phyloP scores from a whole-genome alignment of 2,329 filamentous ascomycete species.

The Penicillium freii region DNA sequence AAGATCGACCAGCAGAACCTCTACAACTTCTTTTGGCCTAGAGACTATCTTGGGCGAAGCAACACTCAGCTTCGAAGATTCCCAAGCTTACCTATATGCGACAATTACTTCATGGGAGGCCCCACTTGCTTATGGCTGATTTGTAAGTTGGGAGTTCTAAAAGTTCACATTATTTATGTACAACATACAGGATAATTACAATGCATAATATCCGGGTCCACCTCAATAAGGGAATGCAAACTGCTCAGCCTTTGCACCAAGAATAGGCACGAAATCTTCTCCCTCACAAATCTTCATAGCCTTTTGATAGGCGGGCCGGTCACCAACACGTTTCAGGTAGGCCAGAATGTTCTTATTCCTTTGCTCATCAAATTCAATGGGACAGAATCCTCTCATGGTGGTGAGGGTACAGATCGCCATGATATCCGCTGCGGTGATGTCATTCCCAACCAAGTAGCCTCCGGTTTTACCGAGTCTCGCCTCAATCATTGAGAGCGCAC shows the following conservation, averaged over 20 bases:
- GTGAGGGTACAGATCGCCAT: conserved; percentile 22
- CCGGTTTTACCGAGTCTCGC: conserved; percentile 18
- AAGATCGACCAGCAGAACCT: not conserved
- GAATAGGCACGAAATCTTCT: conserved; percentile 20
- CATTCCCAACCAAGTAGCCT: conserved; percentile 20
- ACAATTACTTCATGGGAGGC: too few species aligned
- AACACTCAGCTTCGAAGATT: conserved; percentile 1
- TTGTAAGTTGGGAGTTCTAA: not conserved
- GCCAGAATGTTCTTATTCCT: conserved; percentile 20
- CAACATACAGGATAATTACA: not conserved
- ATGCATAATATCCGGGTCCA: not conserved
- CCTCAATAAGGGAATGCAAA: conserved; percentile 15
- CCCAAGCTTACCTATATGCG: too few species aligned
- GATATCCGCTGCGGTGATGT: conserved; percentile 23
- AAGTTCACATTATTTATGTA: not conserved
- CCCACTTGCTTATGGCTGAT: not conserved
- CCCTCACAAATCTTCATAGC: conserved; percentile 25
- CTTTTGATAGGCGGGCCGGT: conserved; percentile 22
- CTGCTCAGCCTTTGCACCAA: conserved; percentile 14
- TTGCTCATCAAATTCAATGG: conserved; percentile 16
- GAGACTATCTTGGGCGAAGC: not conserved
- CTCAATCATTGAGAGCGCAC: conserved; percentile 16
- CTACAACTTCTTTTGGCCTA: not conserved
- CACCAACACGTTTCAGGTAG: conserved; percentile 21
- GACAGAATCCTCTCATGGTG: conserved; percentile 22